phyloP scores from a whole-genome alignment of 768 basidiomycete species.

The Arthromyces matolae region DNA sequence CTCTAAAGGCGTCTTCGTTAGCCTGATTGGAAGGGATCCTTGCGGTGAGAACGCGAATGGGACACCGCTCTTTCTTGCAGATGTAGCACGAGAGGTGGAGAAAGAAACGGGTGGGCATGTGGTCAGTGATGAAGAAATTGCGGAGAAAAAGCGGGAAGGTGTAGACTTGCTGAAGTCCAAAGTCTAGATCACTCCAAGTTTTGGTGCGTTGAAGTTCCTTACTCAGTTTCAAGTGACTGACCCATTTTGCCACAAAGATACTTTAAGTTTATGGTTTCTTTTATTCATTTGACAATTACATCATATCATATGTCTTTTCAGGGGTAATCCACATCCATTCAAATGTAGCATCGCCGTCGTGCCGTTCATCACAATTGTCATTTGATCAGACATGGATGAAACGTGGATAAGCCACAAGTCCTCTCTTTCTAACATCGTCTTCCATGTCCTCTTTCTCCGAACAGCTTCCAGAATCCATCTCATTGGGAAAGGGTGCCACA shows the following conservation, averaged over 20 bases:
- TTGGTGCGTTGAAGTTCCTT: background rate
- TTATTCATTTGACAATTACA: background rate
- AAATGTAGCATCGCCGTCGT: no score
- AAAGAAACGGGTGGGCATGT: slow-evolving; percentile 52
- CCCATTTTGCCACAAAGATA: background rate
- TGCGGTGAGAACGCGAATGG: slow-evolving; percentile 43
- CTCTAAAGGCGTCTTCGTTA: slow-evolving; percentile 65
- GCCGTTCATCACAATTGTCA: background rate
- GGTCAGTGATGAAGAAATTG: slow-evolving; percentile 64
- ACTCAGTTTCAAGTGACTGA: background rate
- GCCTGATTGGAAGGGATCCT: slow-evolving; percentile 55
- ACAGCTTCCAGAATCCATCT: slow-evolving; percentile 9
- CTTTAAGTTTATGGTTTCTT: no score
- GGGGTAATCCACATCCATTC: background rate
- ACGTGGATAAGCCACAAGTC: background rate
- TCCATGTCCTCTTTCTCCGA: slow-evolving; percentile 1
- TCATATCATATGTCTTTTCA: background rate
- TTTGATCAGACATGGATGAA: background rate
- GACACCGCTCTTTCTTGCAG: slow-evolving; percentile 41
- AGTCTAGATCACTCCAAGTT: background rate
- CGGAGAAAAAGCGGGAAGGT: slow-evolving; percentile 38
- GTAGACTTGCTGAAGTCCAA: background rate
- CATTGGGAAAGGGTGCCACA: slow-evolving; percentile 14
- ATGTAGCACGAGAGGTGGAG: slow-evolving; percentile 63
- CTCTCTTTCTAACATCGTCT: background rate